These are phyloP conservation scores for Lichtheimia hyalospora DNA, from an alignment of 371 early-diverging fungal genomes.

Conservation along the genomic window DNA sequence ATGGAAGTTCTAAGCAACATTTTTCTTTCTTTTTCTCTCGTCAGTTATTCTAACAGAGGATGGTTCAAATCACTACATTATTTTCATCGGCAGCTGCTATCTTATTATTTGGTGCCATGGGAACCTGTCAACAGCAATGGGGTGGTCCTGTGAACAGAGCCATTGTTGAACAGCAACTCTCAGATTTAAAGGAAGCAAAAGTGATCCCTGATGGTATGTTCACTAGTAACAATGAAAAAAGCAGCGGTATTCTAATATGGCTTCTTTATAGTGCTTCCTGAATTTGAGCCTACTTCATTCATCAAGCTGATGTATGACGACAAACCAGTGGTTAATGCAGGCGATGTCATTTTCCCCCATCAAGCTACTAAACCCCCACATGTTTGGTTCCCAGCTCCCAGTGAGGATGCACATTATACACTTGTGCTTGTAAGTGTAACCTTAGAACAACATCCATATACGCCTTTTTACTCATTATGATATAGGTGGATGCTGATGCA, in stretches of 20 bases:
- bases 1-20: too few relatives aligned
- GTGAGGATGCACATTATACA: conserved; percentile 24
- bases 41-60: not conserved
- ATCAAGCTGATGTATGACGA: conserved; percentile 27
- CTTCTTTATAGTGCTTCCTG: conserved; percentile 11
- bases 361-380: conserved; percentile 17
- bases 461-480: not conserved
- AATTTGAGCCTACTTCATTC: conserved; percentile 22
- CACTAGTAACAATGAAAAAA: not conserved
- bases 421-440: conserved; percentile 21
- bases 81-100: not conserved
- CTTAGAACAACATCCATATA: not conserved
- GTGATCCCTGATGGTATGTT: conserved; percentile 11
- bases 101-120: not conserved
- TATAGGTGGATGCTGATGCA: conserved; percentile 28
- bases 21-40: too few relatives aligned
- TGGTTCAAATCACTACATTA: not conserved
- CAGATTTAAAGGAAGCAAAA: conserved; percentile 4
- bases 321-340: conserved; percentile 16
- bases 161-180: not conserved
- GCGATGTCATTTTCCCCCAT: conserved; percentile 21
- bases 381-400: conserved; percentile 25
- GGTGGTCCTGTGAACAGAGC: not conserved
- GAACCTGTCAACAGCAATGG: not conserved
- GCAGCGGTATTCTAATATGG: not conserved